phyloP scores from a whole-genome alignment of 2,329 filamentous ascomycete genomes.

The Pezicula carpinea region DNA sequence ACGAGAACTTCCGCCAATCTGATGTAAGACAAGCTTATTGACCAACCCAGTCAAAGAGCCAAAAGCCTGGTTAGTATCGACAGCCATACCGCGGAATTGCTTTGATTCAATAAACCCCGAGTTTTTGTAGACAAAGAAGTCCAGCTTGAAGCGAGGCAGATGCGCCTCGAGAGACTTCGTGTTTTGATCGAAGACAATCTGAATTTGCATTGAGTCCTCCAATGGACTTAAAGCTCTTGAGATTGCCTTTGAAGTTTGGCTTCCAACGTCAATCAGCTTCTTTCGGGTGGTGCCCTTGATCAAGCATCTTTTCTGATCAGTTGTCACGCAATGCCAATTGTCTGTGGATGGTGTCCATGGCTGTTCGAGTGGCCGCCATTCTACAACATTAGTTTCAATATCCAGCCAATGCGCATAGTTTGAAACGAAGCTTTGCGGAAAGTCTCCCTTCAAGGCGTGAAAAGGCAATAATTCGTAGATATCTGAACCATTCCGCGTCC shows the following conservation, averaged over 20 bases:
- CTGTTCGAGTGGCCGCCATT: constrained; percentile 16
- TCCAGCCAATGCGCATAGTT: constrained; percentile 34
- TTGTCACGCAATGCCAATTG: constrained; percentile 22
- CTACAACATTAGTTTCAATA: constrained; percentile 15
- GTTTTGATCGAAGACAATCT: constrained; percentile 26
- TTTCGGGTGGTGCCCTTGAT: constrained; percentile 7
- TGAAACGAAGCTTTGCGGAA: constrained; percentile 26
- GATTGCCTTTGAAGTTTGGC: constrained; percentile 30
- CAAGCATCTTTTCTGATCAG: constrained; percentile 9
- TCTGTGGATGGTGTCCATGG: constrained; percentile 24
- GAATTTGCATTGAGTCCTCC: constrained; percentile 31
- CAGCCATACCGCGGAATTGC: constrained; percentile 44
- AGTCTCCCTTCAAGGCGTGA: not conserved
- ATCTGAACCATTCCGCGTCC: not conserved
- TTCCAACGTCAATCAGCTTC: constrained; percentile 31
- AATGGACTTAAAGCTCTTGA: constrained; percentile 31
- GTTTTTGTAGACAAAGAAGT: constrained; percentile 36
- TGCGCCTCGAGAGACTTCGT: constrained; percentile 31
- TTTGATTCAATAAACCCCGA: constrained; percentile 34
- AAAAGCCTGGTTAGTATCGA: constrained; percentile 43
- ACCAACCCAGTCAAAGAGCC: constrained; percentile 44
- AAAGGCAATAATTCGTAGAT: constrained; percentile 1
- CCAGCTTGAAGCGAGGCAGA: constrained; percentile 42
- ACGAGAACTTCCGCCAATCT: constrained; percentile 20
- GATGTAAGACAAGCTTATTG: constrained; percentile 43